phyloP scores from a whole-genome alignment of 495 filamentous ascomycete genomes.

The Bacidia gigantensis region DNA sequence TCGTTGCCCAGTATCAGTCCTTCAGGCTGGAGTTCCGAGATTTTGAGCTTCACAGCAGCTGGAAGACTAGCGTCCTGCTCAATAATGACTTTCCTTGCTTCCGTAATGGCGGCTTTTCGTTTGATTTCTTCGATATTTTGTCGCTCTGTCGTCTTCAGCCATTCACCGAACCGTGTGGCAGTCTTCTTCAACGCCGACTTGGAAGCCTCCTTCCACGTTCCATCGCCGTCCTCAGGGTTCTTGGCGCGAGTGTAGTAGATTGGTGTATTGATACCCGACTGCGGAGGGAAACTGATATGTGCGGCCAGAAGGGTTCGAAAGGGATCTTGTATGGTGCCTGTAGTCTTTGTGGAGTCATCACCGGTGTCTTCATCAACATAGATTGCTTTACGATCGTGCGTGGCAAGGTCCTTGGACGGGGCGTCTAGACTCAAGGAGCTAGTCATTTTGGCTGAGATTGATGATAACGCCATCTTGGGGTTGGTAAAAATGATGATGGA shows the following conservation, averaged over 20 bases:
- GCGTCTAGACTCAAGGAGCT: no score
- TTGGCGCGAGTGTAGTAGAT: conserved; percentile 58
- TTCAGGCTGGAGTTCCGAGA: conserved; percentile 46
- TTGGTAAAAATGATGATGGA: no score
- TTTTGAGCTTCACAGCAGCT: conserved; percentile 58
- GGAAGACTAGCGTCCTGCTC: conserved; percentile 70
- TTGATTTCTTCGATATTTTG: conserved; percentile 61
- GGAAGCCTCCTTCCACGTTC: conserved; percentile 66
- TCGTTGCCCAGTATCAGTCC: conserved; percentile 47
- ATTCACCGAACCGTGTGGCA: conserved; percentile 50
- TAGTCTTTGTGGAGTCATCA: conserved; percentile 48
- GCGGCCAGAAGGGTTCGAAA: conserved; percentile 71
- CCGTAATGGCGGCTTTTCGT: conserved; percentile 51
- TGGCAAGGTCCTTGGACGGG: no score
- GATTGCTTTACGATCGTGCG: no score
- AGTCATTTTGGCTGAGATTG: no score
- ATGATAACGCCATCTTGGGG: no score
- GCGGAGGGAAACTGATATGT: conserved; percentile 53
- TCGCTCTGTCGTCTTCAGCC: conserved; percentile 64
- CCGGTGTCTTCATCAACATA: conserved; percentile 74
- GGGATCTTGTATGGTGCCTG: conserved; percentile 56
- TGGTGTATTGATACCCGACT: conserved; percentile 29
- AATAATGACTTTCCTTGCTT: conserved; percentile 74
- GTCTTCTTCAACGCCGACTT: conserved; percentile 78
- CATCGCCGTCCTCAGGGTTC: conserved; percentile 43